Percentiles rank a stretch among this genome's conserved stretches.
phyloP scores from a whole-genome alignment of 2,329 filamentous ascomycete species.

The Sclerotinia subarctica region DNA sequence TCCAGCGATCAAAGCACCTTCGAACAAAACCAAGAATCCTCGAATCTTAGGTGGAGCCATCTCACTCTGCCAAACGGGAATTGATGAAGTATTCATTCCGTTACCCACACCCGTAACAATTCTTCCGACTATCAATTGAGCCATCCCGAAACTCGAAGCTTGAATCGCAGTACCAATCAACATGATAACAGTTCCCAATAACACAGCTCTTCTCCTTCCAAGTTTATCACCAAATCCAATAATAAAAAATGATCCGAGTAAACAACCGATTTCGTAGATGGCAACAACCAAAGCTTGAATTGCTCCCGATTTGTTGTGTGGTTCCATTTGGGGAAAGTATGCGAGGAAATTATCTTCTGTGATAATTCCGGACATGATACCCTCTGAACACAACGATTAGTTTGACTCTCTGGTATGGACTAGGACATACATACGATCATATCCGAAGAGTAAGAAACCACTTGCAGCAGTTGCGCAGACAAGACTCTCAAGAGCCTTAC shows the following conservation, averaged over 20 bases:
- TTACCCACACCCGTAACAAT: conserved; percentile 51
- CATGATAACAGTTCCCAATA: conserved; percentile 56
- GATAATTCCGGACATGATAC: conserved; percentile 40
- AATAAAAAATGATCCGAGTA: conserved; percentile 55
- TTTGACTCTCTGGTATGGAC: background rate
- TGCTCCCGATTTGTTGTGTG: conserved; percentile 28
- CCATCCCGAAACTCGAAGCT: conserved; percentile 44
- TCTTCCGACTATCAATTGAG: conserved; percentile 54
- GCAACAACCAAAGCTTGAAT: conserved; percentile 51
- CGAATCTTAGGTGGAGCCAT: conserved; percentile 55
- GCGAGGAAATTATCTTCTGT: conserved; percentile 49
- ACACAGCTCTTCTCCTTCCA: conserved; percentile 55
- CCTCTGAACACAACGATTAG: conserved; percentile 8
- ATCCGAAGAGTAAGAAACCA: conserved; percentile 23
- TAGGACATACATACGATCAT: conserved; percentile 20
- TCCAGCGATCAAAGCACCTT: conserved; percentile 55
- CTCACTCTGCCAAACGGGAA: conserved; percentile 60
- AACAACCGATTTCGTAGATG: conserved; percentile 59
- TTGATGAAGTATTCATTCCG: conserved; percentile 48
- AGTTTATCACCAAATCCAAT: conserved; percentile 54
- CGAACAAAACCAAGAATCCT: conserved; percentile 60
- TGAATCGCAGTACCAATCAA: conserved; percentile 51
- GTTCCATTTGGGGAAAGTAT: conserved; percentile 27
- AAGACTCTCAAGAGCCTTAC: conserved; percentile 19
- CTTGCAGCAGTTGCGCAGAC: conserved; percentile 20